phyloP scores from a whole-genome alignment of 2,329 filamentous ascomycete species.

The Venturia aucupariae region DNA sequence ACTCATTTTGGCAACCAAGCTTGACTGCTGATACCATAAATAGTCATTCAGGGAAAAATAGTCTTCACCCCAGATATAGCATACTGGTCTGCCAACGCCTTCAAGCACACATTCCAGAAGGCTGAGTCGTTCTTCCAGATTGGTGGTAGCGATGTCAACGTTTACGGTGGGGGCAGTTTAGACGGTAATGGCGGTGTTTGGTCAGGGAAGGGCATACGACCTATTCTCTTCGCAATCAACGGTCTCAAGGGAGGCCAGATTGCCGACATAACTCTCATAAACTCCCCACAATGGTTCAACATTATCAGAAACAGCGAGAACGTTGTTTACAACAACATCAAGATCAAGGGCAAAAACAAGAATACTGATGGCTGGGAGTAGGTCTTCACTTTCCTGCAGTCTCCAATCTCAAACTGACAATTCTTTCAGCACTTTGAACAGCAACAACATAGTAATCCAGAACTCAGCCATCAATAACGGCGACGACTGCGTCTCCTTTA shows the following conservation, averaged over 20 bases:
- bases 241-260: slow-evolving; percentile 50
- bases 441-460: slow-evolving; percentile 54
- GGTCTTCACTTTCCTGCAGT: neutral
- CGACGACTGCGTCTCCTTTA: slow-evolving; percentile 66
- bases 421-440: slow-evolving; percentile 44
- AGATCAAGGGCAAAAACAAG: slow-evolving; percentile 6
- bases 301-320: slow-evolving; percentile 57
- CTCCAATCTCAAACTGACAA: neutral
- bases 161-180: slow-evolving; percentile 56
- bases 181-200: slow-evolving; percentile 57
- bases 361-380: slow-evolving; percentile 13
- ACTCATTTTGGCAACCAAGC: no score
- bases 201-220: slow-evolving; percentile 50
- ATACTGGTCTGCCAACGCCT: slow-evolving; percentile 58
- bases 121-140: slow-evolving; percentile 58
- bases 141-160: slow-evolving; percentile 56
- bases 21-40: neutral
- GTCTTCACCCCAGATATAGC: slow-evolving; percentile 57
- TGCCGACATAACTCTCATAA: slow-evolving; percentile 50
- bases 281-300: slow-evolving; percentile 55
- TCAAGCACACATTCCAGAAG: slow-evolving; percentile 58
- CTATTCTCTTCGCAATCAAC: slow-evolving; percentile 48
- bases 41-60: slow-evolving; percentile 50
- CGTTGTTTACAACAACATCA: slow-evolving; percentile 46
- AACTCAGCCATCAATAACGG: slow-evolving; percentile 56